Conservation (phyloP, 2,329 filamentous ascomycete genomes). For the Diatrype stigma region DNA sequence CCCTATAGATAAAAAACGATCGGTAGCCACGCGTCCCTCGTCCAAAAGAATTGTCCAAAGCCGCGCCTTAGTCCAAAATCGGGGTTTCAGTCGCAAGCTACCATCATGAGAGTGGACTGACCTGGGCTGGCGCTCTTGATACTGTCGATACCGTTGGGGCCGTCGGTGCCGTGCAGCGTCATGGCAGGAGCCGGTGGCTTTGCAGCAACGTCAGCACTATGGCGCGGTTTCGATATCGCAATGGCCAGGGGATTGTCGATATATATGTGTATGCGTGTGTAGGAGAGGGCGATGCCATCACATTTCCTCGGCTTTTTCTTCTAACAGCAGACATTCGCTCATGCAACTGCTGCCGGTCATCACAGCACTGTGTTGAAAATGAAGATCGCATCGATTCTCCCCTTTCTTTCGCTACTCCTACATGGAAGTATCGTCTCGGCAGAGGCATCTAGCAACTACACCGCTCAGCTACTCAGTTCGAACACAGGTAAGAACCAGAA, state of each 20-base stretch:
- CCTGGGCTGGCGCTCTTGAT: neutral
- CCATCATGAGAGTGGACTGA: neutral
- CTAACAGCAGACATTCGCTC: neutral
- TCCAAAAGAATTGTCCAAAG: neutral
- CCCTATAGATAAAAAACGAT: too few relatives aligned
- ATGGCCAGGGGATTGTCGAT: neutral
- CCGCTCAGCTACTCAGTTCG: slow-evolving; percentile 12
- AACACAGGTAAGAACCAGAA: slow-evolving; percentile 8
- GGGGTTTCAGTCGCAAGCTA: neutral
- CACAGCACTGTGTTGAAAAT: neutral
- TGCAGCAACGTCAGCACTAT: neutral
- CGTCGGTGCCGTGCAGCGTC: neutral
- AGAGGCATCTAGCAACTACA: slow-evolving; percentile 15
- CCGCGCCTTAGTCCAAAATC: neutral
- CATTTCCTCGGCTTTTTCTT: neutral
- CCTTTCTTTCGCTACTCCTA: slow-evolving; percentile 6
- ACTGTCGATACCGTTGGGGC: too few relatives aligned
- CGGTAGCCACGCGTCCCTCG: neutral
- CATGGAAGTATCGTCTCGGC: slow-evolving; percentile 6
- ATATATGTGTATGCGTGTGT: neutral
- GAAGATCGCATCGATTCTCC: neutral
- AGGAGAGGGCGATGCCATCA: neutral
- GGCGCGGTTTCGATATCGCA: neutral
- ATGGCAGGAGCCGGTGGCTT: neutral
- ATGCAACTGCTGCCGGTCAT: neutral